These are phyloP conservation scores for Xylariaceae sp. DNA, from an alignment of 2,329 filamentous ascomycete species.

Conservation along the genomic window DNA sequence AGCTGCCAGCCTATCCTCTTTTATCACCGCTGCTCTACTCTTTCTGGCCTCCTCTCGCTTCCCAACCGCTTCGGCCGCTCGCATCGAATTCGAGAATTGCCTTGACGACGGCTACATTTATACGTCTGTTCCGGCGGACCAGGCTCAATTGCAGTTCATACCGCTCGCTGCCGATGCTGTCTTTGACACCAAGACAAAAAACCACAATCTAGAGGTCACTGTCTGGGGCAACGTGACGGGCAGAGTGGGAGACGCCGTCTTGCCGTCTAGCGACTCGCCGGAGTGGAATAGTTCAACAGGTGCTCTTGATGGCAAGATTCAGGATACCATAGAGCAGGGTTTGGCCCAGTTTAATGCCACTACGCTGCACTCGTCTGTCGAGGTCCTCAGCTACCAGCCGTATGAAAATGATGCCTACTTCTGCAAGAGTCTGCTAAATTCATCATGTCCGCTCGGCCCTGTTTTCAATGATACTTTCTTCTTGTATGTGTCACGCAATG, in stretches of 20 bases:
- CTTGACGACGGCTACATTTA: constrained; percentile 60
- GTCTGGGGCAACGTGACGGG: constrained; percentile 92
- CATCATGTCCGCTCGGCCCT: constrained; percentile 71
- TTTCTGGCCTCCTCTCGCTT: constrained; percentile 39
- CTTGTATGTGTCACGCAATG: constrained; percentile 32
- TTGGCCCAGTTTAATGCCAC: constrained; percentile 56
- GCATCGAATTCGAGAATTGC: constrained; percentile 82
- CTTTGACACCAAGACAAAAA: constrained; percentile 62
- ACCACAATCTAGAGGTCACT: constrained; percentile 69
- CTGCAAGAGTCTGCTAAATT: constrained; percentile 62
- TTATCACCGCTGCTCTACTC: constrained; percentile 28
- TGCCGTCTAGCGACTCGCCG: constrained; percentile 59
- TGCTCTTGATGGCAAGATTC: constrained; percentile 73
- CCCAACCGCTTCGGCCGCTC: constrained; percentile 57
- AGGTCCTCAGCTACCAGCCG: constrained; percentile 75
- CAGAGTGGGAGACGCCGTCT: constrained; percentile 51
- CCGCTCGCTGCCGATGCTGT: constrained; percentile 71
- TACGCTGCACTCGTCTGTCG: constrained; percentile 69
- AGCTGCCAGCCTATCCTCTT: neutral
- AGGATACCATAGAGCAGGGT: constrained; percentile 52
- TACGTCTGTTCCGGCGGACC: constrained; percentile 35
- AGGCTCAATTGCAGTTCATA: constrained; percentile 72
- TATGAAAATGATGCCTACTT: constrained; percentile 60
- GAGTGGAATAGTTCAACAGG: constrained; percentile 61
- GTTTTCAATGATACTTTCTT: constrained; percentile 53